Evolutionary conservation across 331 rosid species (phyloP), one percentile per base, ranked within the genome.

Genomic region (Phaseolus coccineus): DNA sequence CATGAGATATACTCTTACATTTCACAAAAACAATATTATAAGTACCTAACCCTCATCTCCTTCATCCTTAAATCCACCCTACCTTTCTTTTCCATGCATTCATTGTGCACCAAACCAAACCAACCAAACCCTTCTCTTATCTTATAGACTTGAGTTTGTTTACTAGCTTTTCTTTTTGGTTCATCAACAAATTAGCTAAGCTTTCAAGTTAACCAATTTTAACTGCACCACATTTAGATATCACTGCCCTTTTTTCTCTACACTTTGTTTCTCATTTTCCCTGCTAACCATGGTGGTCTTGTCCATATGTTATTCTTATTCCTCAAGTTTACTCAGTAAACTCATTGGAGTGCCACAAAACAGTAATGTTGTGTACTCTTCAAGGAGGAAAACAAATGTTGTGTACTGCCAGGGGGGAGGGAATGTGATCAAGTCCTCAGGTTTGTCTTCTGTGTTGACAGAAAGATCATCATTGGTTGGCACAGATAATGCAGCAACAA

Each of bases 41-140:
- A 80, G 57, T 62, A 93, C 96, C 94, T 85, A 93, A 83, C 83
- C 61, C 89, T 57, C 81, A 90, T 85, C 99, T 82, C 79, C 83
- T 85, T 86, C 89, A 64, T 70, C 87, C 91, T 82, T 90, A 89
- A 91, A 83, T 79, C 74, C 78, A 78, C 86, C 80, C 81, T 61
- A 82, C 79, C 73, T 70, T 66, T 71, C 83, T 88, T 83, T 63
- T 44, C 52, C 80, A 51, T 82, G 62, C 88, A 81, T 83, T 22
- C 85, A 53, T 82, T 83, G 69, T 85, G 72, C 51, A 82, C 82
- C 89, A 83, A 84, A 82, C 82, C 89, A 83, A 84, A 85, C 77
- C 74, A 71, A 77, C 84, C 84, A 79, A 82, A 81, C 86, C 89
- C 73, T 47, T 79, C 83, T 80, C 69, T 77, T 55, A 83, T 80